Conservation (phyloP, 345 rosid species). For the Sisymbrium irio region DNA sequence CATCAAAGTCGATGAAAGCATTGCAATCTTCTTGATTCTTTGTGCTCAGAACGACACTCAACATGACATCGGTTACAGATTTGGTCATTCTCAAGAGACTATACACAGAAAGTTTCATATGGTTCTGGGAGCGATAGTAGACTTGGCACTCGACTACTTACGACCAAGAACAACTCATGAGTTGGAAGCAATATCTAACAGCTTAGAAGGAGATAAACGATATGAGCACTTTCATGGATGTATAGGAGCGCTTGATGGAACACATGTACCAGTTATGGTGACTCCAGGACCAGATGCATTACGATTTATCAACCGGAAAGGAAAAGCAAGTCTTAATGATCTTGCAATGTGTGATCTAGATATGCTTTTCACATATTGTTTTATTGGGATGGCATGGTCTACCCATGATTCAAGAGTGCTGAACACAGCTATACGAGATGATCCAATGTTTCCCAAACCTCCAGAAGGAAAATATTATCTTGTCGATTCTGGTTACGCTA, state of each 20-base stretch:
- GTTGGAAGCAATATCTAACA: not conserved
- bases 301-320: not conserved
- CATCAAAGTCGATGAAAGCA: not conserved
- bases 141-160: not conserved
- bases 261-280: not conserved
- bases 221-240: not conserved
- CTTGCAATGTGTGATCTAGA: not conserved
- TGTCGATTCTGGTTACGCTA: not conserved
- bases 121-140: not conserved
- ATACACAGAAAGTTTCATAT: not conserved
- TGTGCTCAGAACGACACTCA: not conserved
- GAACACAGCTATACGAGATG: not conserved
- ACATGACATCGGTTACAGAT: not conserved
- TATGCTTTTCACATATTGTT: slow-evolving; percentile 10
- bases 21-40: not conserved
- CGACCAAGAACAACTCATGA: not conserved
- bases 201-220: not conserved
- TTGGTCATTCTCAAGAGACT: not conserved
- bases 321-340: not conserved
- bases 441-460: not conserved
- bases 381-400: not conserved
- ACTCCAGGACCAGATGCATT: not conserved
- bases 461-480: not conserved
- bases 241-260: not conserved
- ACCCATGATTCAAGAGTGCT: not conserved